These are phyloP conservation scores for Coprinellus micaceus DNA, from an alignment of 768 basidiomycete species.

Conservation along the genomic window DNA sequence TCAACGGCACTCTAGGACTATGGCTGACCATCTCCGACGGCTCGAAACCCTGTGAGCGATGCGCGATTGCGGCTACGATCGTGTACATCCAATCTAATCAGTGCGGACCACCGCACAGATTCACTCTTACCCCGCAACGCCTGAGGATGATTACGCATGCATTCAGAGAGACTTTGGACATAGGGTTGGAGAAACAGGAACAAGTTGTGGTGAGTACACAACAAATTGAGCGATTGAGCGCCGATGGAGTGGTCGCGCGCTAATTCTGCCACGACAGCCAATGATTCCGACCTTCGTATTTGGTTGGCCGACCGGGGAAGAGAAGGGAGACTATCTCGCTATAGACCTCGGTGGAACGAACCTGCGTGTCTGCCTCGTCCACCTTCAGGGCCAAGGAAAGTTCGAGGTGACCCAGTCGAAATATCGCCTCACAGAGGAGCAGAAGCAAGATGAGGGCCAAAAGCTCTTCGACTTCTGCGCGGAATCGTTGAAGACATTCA, in stretches of 20 bases:
- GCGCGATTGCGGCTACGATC: slow-evolving; percentile 8
- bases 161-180: slow-evolving; percentile 87
- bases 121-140: slow-evolving; percentile 82
- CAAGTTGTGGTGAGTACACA: slow-evolving; percentile 80
- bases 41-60: slow-evolving; percentile 76
- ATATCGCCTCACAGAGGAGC: slow-evolving; percentile 94
- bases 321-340: slow-evolving; percentile 87
- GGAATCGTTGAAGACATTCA: slow-evolving; percentile 85
- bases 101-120: slow-evolving; percentile 39
- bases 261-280: slow-evolving; percentile 44
- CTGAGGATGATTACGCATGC: slow-evolving; percentile 98
- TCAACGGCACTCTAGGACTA: slow-evolving; percentile 54
- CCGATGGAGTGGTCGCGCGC: not conserved
- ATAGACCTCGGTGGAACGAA: slow-evolving; percentile 96
- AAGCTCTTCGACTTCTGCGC: slow-evolving; percentile 97
- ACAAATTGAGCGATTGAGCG: not conserved
- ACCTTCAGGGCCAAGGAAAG: slow-evolving; percentile 86
- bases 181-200: slow-evolving; percentile 74
- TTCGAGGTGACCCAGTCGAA: slow-evolving; percentile 98
- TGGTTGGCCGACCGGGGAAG: slow-evolving; percentile 88
- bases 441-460: slow-evolving; percentile 96
- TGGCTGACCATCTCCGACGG: slow-evolving; percentile 91
- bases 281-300: slow-evolving; percentile 99
- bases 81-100: slow-evolving; percentile 8
- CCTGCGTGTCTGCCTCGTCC: slow-evolving; percentile 96